Base-by-base conservation (phyloP, 2,329 filamentous ascomycete genomes). In the Periglandula ipomoeae region DNA sequence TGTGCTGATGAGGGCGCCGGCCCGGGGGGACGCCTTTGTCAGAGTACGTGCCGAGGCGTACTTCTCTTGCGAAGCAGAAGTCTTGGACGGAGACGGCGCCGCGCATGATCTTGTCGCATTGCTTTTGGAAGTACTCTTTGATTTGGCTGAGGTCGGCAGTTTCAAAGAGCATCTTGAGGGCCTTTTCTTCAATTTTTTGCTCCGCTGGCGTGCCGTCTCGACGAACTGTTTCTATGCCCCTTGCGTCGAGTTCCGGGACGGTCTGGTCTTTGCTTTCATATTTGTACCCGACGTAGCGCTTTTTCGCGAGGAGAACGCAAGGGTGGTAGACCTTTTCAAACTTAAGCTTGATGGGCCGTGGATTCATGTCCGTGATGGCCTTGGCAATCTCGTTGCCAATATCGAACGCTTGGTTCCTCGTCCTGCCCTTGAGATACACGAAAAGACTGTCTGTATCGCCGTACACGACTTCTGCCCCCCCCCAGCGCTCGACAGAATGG, bases 311-410 rank as follows among this genome's bases (percentile, higher is more conserved):
- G 4, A 98, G 75, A 0, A 97, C 82, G 62, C 91, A 97, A 0
- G 94, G 93, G 54, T 95, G 87, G 65, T 98, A 98, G 1, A 98
- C 91, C 59, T 98, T 98, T 64, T 98, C 93, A 57, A 98, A 96
- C 63, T 97, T 97, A 54, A 98, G 83, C 67, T 95, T 97, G 56
- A 98, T 74, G 0, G 93, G 93, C 1, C 84, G 80, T 2, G 93
- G 94, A 60, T 96, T 98, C 71, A 87, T 85, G 48, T 88, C 79
- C 0, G 93, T 97, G 50, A 98, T 81, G 13, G 84, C 83, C 59
- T 86, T 80, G 30, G 90, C 85, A 52, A 98, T 98, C 61, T 97
- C 91, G 56, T 90, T 82, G 26, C 93, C 94, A 47, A 98, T 89
- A 48, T 84, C 78, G 65, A 98, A 98, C 0, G 94, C 94, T 63